phyloP scores from a whole-genome alignment of 805 yeast genomes.

The Kazachstania africana region DNA sequence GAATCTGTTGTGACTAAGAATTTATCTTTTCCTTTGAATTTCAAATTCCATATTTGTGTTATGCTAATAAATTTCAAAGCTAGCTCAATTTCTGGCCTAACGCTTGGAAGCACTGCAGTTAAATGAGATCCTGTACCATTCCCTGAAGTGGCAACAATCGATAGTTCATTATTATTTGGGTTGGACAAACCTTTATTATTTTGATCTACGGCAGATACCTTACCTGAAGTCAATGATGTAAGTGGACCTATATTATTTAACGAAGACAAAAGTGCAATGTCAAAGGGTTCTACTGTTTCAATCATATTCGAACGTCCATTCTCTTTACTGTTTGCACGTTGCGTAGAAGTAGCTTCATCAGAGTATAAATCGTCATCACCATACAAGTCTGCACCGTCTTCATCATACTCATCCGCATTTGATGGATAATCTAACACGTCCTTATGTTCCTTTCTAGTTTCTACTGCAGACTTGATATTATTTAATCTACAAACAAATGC shows the following conservation, averaged over 20 bases:
- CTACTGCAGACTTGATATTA: slow-evolving; percentile 19
- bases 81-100: slow-evolving; percentile 56
- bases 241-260: slow-evolving; percentile 64
- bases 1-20: slow-evolving; percentile 66
- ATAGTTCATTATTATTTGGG: slow-evolving; percentile 55
- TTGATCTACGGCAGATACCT: slow-evolving; percentile 37
- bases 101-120: slow-evolving; percentile 52
- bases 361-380: slow-evolving; percentile 22
- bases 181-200: slow-evolving; percentile 51
- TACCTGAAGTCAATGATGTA: slow-evolving; percentile 54
- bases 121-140: slow-evolving; percentile 42
- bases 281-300: slow-evolving; percentile 23
- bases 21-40: slow-evolving; percentile 33
- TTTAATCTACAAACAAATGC: slow-evolving; percentile 33
- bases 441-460: slow-evolving; percentile 29
- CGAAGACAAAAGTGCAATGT: slow-evolving; percentile 39
- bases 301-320: slow-evolving; percentile 8
- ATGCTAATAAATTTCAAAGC: slow-evolving; percentile 63
- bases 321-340: slow-evolving; percentile 7
- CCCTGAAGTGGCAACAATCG: slow-evolving; percentile 64
- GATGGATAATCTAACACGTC: slow-evolving; percentile 38
- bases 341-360: slow-evolving; percentile 10
- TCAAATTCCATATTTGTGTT: slow-evolving; percentile 64
- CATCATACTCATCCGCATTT: slow-evolving; percentile 26
- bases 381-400: too few species aligned